Evolutionary conservation across 2,329 filamentous ascomycete species (phyloP), one percentile per base, ranked within the genome.

Genomic region (Paraphaeosphaeria sporulosa): DNA sequence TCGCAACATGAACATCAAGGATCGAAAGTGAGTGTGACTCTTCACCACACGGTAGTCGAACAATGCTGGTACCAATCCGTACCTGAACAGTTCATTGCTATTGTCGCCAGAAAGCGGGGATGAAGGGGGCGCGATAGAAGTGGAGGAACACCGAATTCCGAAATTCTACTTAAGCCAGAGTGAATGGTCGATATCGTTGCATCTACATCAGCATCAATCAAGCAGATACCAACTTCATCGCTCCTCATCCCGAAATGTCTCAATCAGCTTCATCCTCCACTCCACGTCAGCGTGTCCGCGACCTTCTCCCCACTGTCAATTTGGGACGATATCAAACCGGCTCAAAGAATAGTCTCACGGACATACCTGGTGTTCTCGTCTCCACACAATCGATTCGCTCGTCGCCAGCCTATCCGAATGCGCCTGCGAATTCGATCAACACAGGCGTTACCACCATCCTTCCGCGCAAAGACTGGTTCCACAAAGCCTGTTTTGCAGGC

Each of bases 391-490:
- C 75, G 19, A 78, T 79, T 55, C 71, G 75, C 57, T 61, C 66
- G 2, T 76, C 73, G 0, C 64, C 72, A 19, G 61, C 56, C 1
- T 71, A 72, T 36, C 68, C 74, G 32, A 62, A 75, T 55, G 69
- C 71, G 1, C 58, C 72, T 1, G 48, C 65, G 7, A 67, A 64
- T 19, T 66, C 69, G n/a, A 74, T 78, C 63, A 79, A 78, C 60
- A 83, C 80, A 4, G 81, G 80, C 17, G 69, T 82, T 0, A 82
- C 81, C 0, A 77, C 78, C 25, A 81, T 83, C 57, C 71, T 81
- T 0, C 80, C 81, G 0, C 77, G 79, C 10, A 73, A 71, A 42
- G 75, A 80, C 59, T 80, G 76, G 68, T 80, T 79, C 63, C 65
- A 77, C 57, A 71, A 74, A 36, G 80, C 76, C 3, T 80, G 77